A percentile compares a stretch with the other conserved stretches of the same genome.
phyloP scores from a whole-genome alignment of 257 asterid species.

The Forsythia suspensa region DNA sequence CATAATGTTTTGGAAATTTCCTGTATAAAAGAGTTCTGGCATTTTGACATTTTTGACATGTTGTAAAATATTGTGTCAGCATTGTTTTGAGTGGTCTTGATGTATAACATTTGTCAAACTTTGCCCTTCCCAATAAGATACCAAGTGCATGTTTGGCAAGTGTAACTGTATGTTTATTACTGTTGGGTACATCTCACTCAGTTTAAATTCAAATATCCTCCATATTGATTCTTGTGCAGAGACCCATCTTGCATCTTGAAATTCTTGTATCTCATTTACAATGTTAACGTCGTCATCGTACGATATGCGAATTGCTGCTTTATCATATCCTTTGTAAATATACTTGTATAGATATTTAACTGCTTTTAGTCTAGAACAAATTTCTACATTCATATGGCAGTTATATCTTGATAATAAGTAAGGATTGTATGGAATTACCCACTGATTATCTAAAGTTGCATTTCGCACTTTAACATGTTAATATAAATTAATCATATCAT shows the following conservation, averaged over 20 bases:
- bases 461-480: too few relatives aligned
- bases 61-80: not conserved
- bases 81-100: not conserved
- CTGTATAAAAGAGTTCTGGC: too few relatives aligned
- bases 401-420: too few relatives aligned
- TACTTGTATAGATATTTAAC: too few relatives aligned
- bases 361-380: too few relatives aligned
- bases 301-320: too few relatives aligned
- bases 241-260: conserved; percentile 20
- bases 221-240: not conserved
- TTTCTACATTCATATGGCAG: too few relatives aligned
- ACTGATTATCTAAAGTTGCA: too few relatives aligned
- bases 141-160: conserved; percentile 4
- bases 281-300: too few relatives aligned
- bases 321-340: too few relatives aligned
- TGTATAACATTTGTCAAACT: not conserved
- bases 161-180: not conserved
- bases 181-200: conserved; percentile 5
- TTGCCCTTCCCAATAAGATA: not conserved
- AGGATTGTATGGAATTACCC: too few relatives aligned
- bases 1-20: not conserved
- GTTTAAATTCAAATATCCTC: conserved; percentile 6
- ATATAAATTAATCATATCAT: too few relatives aligned
- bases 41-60: not conserved
- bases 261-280: not conserved